phyloP scores from a whole-genome alignment of 2,329 filamentous ascomycete species.

The Aspergillus fumigatus region DNA sequence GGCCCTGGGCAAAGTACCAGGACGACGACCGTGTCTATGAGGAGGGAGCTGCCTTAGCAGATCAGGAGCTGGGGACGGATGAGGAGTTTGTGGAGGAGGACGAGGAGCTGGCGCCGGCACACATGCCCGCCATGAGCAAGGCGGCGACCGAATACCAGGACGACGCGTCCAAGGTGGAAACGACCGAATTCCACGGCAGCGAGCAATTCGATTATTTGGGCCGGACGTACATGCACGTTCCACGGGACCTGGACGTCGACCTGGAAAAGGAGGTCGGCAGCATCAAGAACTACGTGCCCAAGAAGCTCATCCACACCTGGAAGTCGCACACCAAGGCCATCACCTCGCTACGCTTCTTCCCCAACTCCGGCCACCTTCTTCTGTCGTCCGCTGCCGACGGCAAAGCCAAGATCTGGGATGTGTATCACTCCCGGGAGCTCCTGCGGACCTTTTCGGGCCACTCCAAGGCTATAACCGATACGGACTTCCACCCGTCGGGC shows the following conservation, averaged over 20 bases:
- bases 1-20: constrained; percentile 87
- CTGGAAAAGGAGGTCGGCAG: constrained; percentile 75
- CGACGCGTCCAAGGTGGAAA: constrained; percentile 65
- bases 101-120: constrained; percentile 49
- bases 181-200: constrained; percentile 78
- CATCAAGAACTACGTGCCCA: constrained; percentile 85
- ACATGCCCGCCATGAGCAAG: constrained; percentile 48
- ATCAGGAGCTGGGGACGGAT: constrained; percentile 68
- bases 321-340: constrained; percentile 80
- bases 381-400: constrained; percentile 86
- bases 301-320: constrained; percentile 89
- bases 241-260: constrained; percentile 82
- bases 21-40: constrained; percentile 67
- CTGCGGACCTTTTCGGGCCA: constrained; percentile 90
- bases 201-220: constrained; percentile 89
- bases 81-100: constrained; percentile 76
- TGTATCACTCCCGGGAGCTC: constrained; percentile 83
- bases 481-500: constrained; percentile 78
- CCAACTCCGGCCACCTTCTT: constrained; percentile 77
- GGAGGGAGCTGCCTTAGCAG: constrained; percentile 62
- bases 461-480: constrained; percentile 81
- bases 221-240: constrained; percentile 95
- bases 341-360: constrained; percentile 86
- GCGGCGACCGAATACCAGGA: constrained; percentile 47
- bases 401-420: constrained; percentile 91